A percentile compares a stretch with the other conserved stretches of the same genome.
phyloP scores from a whole-genome alignment of 768 basidiomycete genomes.

The Pleurotus eryngii region DNA sequence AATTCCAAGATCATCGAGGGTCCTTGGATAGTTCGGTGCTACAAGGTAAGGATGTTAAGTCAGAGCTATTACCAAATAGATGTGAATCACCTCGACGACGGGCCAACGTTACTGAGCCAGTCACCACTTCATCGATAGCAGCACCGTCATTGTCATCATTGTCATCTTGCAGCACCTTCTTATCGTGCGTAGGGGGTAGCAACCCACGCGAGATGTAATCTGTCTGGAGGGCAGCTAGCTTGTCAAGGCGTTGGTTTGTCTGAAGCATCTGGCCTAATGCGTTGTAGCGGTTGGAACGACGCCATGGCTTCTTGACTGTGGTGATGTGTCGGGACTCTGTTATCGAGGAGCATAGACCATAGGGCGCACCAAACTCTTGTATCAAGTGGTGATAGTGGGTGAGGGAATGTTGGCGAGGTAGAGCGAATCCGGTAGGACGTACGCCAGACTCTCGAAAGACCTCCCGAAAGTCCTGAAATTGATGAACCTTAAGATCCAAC shows the following conservation, averaged over 20 bases:
- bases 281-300: constrained; percentile 16
- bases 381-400: constrained; percentile 15
- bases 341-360: constrained; percentile 21
- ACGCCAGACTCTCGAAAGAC: constrained; percentile 13
- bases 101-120: background rate
- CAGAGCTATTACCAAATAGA: constrained; percentile 15
- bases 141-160: background rate
- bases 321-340: constrained; percentile 22
- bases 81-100: background rate
- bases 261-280: constrained; percentile 19
- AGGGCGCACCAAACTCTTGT: constrained; percentile 15
- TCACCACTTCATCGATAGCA: background rate
- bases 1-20: constrained; percentile 10
- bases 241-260: constrained; percentile 7
- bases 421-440: constrained; percentile 11
- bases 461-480: constrained; percentile 14
- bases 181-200: constrained; percentile 4
- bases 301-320: constrained; percentile 22
- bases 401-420: constrained; percentile 18
- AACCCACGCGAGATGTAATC: constrained; percentile 17
- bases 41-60: constrained; percentile 28
- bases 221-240: constrained; percentile 14
- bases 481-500: constrained; percentile 3
- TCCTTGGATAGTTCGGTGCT: constrained; percentile 9
- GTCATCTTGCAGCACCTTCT: background rate